Percentiles rank a stretch among this genome's conserved stretches.
Conservation (phyloP, 179 eudicot species). For the Beta macrorhiza region DNA sequence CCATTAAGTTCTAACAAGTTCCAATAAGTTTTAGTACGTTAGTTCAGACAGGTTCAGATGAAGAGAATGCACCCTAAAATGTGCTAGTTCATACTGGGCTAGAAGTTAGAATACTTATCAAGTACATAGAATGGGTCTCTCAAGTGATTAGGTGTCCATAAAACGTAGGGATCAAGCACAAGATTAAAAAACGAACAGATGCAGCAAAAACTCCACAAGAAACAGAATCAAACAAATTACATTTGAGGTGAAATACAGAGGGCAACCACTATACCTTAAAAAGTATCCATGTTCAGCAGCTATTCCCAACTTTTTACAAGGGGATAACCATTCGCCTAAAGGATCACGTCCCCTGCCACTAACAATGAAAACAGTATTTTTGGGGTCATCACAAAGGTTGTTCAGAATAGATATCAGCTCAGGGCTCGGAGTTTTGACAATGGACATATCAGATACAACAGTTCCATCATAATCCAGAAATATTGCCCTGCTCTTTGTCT, state of each 20-base stretch:
- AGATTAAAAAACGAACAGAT: no score
- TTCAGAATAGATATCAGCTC: conserved; percentile 35
- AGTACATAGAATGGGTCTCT: background rate
- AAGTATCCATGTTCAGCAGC: conserved; percentile 55
- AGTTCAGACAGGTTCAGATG: background rate
- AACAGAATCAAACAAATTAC: background rate
- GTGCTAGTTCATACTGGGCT: background rate
- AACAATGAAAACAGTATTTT: conserved; percentile 44
- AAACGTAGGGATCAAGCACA: background rate
- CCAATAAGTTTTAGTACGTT: no score
- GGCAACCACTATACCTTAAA: conserved; percentile 32
- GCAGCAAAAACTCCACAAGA: background rate
- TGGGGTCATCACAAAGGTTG: conserved; percentile 30
- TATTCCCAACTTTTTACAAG: conserved; percentile 41
- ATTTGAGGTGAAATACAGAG: background rate
- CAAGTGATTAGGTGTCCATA: background rate
- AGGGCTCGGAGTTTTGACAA: conserved; percentile 33
- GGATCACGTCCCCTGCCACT: conserved; percentile 45
- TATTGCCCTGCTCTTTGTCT: conserved; percentile 38
- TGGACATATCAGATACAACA: conserved; percentile 36
- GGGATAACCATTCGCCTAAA: conserved; percentile 38
- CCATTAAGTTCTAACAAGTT: no score
- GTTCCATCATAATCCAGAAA: conserved; percentile 54
- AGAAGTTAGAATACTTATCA: background rate
- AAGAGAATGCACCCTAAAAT: no score